Conservation (phyloP, 2,329 filamentous ascomycete genomes). For the Ustilaginoidea virens region DNA sequence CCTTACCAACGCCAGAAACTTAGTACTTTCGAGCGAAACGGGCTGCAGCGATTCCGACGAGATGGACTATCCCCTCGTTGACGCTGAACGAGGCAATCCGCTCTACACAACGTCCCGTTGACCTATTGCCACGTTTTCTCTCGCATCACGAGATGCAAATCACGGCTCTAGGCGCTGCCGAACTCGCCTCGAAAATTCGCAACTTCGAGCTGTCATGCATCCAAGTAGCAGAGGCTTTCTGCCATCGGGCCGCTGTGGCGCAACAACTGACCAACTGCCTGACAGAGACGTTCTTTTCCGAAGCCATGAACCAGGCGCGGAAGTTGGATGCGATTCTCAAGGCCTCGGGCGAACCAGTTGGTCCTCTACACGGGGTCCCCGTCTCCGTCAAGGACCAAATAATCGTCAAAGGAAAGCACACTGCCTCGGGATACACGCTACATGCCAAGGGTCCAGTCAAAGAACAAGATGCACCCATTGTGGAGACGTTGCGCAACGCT, state of each 20-base stretch:
- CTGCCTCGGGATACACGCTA: constrained; percentile 36
- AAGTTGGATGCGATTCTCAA: constrained; percentile 25
- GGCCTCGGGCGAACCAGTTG: constrained; percentile 25
- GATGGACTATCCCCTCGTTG: constrained; percentile 5
- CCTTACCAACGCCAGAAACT: too few relatives aligned
- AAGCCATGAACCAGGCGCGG: constrained; percentile 25
- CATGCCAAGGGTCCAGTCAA: constrained; percentile 33
- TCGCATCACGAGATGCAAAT: constrained; percentile 10
- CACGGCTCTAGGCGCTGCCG: constrained; percentile 6
- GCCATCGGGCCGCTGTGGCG: constrained; percentile 33
- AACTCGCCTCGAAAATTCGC: constrained; percentile 7
- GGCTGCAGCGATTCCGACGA: constrained; percentile 4
- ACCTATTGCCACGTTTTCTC: constrained; percentile 5
- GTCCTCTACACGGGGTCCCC: constrained; percentile 40
- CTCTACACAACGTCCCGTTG: constrained; percentile 5
- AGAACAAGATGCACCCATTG: constrained; percentile 36
- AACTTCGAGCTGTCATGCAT: constrained; percentile 21
- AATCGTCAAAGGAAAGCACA: constrained; percentile 33
- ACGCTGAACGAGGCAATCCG: constrained; percentile 5
- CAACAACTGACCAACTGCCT: constrained; percentile 40
- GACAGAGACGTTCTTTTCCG: constrained; percentile 34
- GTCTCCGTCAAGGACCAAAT: constrained; percentile 44
- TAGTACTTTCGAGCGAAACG: constrained; percentile 5
- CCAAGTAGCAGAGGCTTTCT: constrained; percentile 31
- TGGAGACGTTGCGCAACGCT: constrained; percentile 31